Percentiles rank a stretch among this genome's conserved stretches.
phyloP scores from a whole-genome alignment of 257 asterid genomes.

The Nicotiana obtusifolia region DNA sequence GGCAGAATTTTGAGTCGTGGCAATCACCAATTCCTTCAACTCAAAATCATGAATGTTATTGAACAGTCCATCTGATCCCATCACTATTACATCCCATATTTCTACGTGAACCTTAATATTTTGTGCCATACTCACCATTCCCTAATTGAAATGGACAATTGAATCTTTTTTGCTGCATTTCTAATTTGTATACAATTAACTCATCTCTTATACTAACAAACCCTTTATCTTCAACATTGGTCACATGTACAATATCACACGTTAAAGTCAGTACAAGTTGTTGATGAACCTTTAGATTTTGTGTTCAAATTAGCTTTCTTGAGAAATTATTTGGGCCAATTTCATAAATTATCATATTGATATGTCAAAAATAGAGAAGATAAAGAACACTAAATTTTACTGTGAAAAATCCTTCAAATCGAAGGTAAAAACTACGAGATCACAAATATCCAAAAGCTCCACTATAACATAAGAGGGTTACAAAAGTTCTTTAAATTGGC shows the following conservation, averaged over 20 bases:
- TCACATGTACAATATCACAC: slow-evolving; percentile 15
- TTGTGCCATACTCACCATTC: background rate
- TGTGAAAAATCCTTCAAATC: no score
- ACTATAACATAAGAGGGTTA: no score
- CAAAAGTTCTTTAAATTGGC: no score
- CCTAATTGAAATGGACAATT: slow-evolving; percentile 24
- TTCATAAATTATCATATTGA: no score
- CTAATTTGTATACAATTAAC: no score
- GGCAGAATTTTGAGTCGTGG: no score
- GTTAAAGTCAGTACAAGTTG: slow-evolving; percentile 22
- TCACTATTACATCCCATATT: slow-evolving; percentile 25
- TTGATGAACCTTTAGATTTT: slow-evolving; percentile 18
- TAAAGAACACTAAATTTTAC: no score
- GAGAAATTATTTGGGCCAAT: no score
- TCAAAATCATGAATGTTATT: slow-evolving; percentile 24
- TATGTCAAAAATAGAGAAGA: no score
- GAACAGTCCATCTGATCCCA: slow-evolving; percentile 39
- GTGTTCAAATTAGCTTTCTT: slow-evolving; percentile 15
- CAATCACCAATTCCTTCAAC: slow-evolving; percentile 13
- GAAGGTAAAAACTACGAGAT: no score
- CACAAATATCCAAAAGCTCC: no score
- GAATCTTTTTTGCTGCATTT: slow-evolving; percentile 14
- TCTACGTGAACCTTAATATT: slow-evolving; percentile 16
- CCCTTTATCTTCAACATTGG: slow-evolving; percentile 31
- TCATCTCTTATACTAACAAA: no score